Evolutionary conservation across 768 basidiomycete genomes (phyloP), one percentile per base, ranked within the genome.

Genomic region (Mrakia gelida): DNA sequence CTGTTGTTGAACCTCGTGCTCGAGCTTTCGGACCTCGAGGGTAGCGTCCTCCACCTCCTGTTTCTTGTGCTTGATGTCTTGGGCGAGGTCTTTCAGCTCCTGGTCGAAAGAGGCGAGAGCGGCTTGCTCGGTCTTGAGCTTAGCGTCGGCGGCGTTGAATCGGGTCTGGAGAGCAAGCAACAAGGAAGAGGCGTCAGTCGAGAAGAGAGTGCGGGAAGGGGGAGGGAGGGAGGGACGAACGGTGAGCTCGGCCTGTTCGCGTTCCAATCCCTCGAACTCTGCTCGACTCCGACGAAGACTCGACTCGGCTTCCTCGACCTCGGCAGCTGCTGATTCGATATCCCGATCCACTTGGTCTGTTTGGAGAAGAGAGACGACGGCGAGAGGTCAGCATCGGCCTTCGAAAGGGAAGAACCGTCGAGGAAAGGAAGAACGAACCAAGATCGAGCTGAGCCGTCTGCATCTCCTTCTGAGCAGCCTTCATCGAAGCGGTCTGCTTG

Each of bases 381-480:
- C 30, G 1, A 21, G 10, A 49, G 13, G 73, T 72, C 9, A 49
- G 65, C 26, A 16, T 56, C 26, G 71, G 9, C 8, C 0, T 3
- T 45, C 8, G 16, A 13, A 45, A 21, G 21, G 28, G 4, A 32
- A 62, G 54, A 16, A 7, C 28, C 13, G 21, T 21, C 59, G 28
- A 10, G 7, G 30, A 15, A 65, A 34, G 2, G 45, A n/a, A 77
- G 2, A 11, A 82, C 90, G 63, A 80, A 96, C 95, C 92, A n/a
- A 94, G 86, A 82, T 98, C 96, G 11, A 98, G 88, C 43, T 87
- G 87, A 0, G 91, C 91, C 0, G 94, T 93, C 82, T 98, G 95
- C 32, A 92, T 87, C 78, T 95, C 94, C 85, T 92, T 94, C 82
- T 97, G 94, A 80, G 91, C 88, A 13, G 89, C 89, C 86, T 98